phyloP scores from a whole-genome alignment of 805 yeast genomes.

The Wickerhamiella bombiphila region DNA sequence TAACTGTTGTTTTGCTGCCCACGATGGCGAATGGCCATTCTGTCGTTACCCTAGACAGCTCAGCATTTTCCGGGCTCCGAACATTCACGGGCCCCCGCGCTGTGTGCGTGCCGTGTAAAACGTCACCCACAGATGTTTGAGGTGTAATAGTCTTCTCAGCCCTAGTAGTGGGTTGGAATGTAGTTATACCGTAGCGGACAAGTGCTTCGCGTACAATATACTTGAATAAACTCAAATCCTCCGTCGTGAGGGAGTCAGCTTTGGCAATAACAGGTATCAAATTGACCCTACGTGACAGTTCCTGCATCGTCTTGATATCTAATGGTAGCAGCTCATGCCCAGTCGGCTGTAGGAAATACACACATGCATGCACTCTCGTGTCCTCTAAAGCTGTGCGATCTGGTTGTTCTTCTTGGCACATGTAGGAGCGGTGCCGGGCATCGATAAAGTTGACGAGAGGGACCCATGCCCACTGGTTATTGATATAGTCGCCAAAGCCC shows the following conservation, averaged over 20 bases:
- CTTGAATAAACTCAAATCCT: constrained; percentile 56
- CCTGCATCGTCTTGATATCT: constrained; percentile 80
- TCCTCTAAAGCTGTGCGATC: constrained; percentile 39
- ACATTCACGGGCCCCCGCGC: not conserved
- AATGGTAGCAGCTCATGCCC: constrained; percentile 78
- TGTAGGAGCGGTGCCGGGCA: constrained; percentile 74
- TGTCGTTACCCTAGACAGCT: constrained; percentile 65
- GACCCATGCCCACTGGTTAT: constrained; percentile 75
- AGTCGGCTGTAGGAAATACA: constrained; percentile 82
- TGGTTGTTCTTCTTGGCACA: constrained; percentile 94
- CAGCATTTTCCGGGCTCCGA: constrained; percentile 53
- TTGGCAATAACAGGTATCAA: constrained; percentile 82
- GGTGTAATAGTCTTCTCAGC: not conserved
- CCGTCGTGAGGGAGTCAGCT: constrained; percentile 67
- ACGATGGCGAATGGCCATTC: constrained; percentile 55
- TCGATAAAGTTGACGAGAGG: constrained; percentile 79
- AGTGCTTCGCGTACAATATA: constrained; percentile 62
- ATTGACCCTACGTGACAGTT: constrained; percentile 64
- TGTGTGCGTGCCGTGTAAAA: not conserved
- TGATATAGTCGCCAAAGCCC: constrained; percentile 83
- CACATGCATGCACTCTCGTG: constrained; percentile 77
- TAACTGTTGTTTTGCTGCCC: constrained; percentile 54
- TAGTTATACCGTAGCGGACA: constrained; percentile 68
- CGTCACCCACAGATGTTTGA: not conserved
- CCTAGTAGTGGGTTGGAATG: constrained; percentile 26